A percentile compares a stretch with the other conserved stretches of the same genome.
These are phyloP conservation scores for Solanum virginianum DNA, from an alignment of 257 asterid genomes.

Conservation along the genomic window DNA sequence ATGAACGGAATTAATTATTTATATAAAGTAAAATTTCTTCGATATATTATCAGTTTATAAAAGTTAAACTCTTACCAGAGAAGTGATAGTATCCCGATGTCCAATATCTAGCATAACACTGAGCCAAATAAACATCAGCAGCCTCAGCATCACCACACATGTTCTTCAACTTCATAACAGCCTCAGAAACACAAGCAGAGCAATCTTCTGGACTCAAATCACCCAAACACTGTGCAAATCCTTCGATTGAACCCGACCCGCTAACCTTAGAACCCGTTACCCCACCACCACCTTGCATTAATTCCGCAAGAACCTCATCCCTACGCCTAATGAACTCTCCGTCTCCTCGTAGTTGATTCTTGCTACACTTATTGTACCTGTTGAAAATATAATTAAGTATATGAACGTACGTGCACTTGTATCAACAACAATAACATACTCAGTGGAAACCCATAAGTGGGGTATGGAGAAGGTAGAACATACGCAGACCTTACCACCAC, in stretches of 20 bases:
- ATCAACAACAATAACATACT: no score
- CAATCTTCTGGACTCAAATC: slow-evolving; percentile 25
- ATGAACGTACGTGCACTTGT: not conserved
- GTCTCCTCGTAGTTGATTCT: slow-evolving; percentile 15
- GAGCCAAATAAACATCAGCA: slow-evolving; percentile 29
- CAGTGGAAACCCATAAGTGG: no score
- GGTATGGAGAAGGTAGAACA: no score
- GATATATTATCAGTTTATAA: not conserved
- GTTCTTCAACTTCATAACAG: slow-evolving; percentile 14
- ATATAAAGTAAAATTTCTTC: not conserved
- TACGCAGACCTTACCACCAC: no score
- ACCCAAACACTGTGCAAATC: slow-evolving; percentile 26
- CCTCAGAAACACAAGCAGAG: slow-evolving; percentile 24
- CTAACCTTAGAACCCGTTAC: slow-evolving; percentile 43
- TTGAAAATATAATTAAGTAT: not conserved
- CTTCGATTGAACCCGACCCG: slow-evolving; percentile 22
- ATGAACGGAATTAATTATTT: not conserved
- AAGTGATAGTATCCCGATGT: slow-evolving; percentile 24
- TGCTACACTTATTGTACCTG: slow-evolving; percentile 37
- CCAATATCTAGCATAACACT: slow-evolving; percentile 39
- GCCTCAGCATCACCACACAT: slow-evolving; percentile 30
- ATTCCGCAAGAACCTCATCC: slow-evolving; percentile 38
- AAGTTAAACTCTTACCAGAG: slow-evolving; percentile 7
- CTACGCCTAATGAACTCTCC: slow-evolving; percentile 43
- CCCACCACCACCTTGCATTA: slow-evolving; percentile 9